These are phyloP conservation scores for Alternaria consortialis DNA, from an alignment of 2,329 filamentous ascomycete species.

Conservation along the genomic window DNA sequence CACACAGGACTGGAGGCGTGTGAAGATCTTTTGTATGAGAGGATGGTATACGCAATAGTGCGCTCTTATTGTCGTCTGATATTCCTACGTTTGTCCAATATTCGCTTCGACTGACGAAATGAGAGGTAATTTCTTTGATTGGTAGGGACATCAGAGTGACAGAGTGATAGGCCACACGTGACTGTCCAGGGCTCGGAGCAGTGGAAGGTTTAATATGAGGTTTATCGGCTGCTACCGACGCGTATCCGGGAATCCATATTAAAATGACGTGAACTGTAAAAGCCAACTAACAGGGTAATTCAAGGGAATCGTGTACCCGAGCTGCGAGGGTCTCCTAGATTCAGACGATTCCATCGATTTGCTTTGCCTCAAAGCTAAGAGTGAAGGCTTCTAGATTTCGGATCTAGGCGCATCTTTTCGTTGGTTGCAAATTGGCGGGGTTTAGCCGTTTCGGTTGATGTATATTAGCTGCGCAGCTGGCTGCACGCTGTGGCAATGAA, in stretches of 20 bases:
- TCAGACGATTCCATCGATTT: conserved; percentile 5
- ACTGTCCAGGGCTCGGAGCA: background rate
- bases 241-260: background rate
- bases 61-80: background rate
- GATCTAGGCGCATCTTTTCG: conserved; percentile 1
- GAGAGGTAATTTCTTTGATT: background rate
- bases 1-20: background rate
- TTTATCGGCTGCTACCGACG: conserved; percentile 5
- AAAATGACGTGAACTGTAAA: conserved; percentile 9
- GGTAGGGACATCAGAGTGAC: background rate
- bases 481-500: background rate
- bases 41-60: background rate
- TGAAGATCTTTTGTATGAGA: background rate
- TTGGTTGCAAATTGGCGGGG: conserved; percentile 3
- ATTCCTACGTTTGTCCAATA: background rate
- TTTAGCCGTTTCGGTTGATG: background rate
- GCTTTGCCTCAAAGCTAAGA: background rate
- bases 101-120: background rate
- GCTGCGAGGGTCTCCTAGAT: background rate
- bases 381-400: background rate
- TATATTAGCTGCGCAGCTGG: background rate
- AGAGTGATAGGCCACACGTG: background rate
- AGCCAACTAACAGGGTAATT: background rate
- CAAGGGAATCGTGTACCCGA: background rate
- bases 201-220: background rate